These are phyloP conservation scores for Hirsutella thompsonii DNA, from an alignment of 2,329 filamentous ascomycete species.

Conservation along the genomic window DNA sequence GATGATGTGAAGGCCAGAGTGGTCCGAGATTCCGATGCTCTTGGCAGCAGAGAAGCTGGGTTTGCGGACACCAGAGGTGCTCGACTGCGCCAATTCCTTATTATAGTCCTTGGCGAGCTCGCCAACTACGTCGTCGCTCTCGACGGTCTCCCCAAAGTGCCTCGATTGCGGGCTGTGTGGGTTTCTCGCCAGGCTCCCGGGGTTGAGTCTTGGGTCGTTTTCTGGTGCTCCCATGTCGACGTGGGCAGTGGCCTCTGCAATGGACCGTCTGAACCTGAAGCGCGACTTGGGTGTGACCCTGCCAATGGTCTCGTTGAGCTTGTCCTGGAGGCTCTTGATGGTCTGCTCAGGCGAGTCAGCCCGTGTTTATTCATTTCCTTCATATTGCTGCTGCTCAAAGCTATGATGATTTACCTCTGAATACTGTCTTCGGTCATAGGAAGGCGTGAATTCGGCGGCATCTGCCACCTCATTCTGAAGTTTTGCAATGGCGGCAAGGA, in stretches of 20 bases:
- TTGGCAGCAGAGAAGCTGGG: conserved; percentile 51
- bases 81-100: conserved; percentile 33
- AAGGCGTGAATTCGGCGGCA: conserved; percentile 66
- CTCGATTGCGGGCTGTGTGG: conserved; percentile 9
- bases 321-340: conserved; percentile 70
- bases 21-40: conserved; percentile 52
- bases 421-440: conserved; percentile 83
- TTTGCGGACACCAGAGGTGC: conserved; percentile 33
- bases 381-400: too few species aligned
- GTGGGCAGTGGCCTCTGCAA: conserved; percentile 11
- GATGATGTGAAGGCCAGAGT: conserved; percentile 60
- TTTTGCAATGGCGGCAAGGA: conserved; percentile 65
- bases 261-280: conserved; percentile 59
- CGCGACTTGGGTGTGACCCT: conserved; percentile 62
- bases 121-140: conserved; percentile 21
- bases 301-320: conserved; percentile 56
- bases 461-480: conserved; percentile 79
- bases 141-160: conserved; percentile 5
- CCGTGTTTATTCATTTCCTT: not conserved
- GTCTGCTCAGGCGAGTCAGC: conserved; percentile 30
- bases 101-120: conserved; percentile 39
- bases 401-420: conserved; percentile 61
- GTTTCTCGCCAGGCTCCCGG: conserved; percentile 19
- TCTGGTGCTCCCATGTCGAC: conserved; percentile 29
- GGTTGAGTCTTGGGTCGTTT: conserved; percentile 29